These are phyloP conservation scores for Colletotrichum lentis DNA, from an alignment of 2,329 filamentous ascomycete genomes.

Conservation along the genomic window DNA sequence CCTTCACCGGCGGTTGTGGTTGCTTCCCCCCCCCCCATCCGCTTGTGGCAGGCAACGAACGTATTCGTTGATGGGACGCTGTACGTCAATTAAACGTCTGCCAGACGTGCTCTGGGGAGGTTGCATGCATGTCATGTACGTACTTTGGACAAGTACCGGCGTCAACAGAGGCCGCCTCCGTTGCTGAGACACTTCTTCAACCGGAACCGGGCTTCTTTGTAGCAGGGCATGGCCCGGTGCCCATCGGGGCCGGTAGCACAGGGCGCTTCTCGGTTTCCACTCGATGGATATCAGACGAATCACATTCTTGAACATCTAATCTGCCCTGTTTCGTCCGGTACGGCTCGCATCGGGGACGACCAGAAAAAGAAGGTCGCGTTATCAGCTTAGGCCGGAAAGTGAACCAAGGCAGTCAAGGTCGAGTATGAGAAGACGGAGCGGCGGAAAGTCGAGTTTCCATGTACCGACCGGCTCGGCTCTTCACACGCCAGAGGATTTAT, in stretches of 20 bases:
- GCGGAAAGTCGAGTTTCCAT: slow-evolving; percentile 19
- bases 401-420: not conserved
- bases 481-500: slow-evolving; percentile 15
- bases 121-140: slow-evolving; percentile 35
- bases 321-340: not conserved
- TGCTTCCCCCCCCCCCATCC: slow-evolving; percentile 2
- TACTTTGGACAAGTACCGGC: slow-evolving; percentile 34
- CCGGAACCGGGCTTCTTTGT: slow-evolving; percentile 22
- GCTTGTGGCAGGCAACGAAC: not conserved
- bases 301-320: not conserved
- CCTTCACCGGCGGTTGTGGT: slow-evolving; percentile 7
- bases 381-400: not conserved
- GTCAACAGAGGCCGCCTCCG: slow-evolving; percentile 20
- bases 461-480: slow-evolving; percentile 18
- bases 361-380: not conserved
- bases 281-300: slow-evolving; percentile 11
- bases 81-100: slow-evolving; percentile 12
- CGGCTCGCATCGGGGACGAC: not conserved
- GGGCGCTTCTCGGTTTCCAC: slow-evolving; percentile 8
- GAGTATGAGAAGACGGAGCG: not conserved
- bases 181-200: slow-evolving; percentile 17
- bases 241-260: slow-evolving; percentile 13
- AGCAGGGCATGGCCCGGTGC: slow-evolving; percentile 9
- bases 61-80: not conserved
- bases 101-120: slow-evolving; percentile 21